Evolutionary conservation across 2,329 filamentous ascomycete genomes (phyloP).

Genomic region (Verticillium tricorpus): DNA sequence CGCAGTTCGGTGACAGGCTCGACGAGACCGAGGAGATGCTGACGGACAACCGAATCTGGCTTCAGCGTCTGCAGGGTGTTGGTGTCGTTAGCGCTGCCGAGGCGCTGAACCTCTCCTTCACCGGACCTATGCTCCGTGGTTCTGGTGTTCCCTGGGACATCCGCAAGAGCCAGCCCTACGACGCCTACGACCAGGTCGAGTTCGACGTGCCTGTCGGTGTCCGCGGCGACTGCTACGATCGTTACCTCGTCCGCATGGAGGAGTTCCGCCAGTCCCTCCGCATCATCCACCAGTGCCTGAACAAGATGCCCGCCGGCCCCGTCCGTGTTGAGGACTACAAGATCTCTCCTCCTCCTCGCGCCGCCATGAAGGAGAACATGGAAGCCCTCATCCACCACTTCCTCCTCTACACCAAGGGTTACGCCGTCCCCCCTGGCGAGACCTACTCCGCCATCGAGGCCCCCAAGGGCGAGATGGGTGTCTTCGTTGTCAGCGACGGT

Average conservation of each 20-base stretch:
- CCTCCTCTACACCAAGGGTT: slow-evolving; percentile 97
- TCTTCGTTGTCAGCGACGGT: slow-evolving; percentile 93
- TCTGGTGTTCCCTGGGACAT: slow-evolving; percentile 96
- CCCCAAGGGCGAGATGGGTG: slow-evolving; percentile 99
- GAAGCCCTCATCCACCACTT: slow-evolving; percentile 99
- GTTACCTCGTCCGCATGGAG: slow-evolving; percentile 98
- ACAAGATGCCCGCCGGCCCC: slow-evolving; percentile 96
- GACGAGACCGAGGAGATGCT: slow-evolving; percentile 98
- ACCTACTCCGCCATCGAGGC: slow-evolving; percentile 98
- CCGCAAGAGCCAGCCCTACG: slow-evolving; percentile 94
- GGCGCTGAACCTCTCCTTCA: slow-evolving; percentile 95
- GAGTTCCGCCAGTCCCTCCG: slow-evolving; percentile 97
- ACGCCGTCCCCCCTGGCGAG: slow-evolving; percentile 93
- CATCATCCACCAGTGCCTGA: slow-evolving; percentile 97
- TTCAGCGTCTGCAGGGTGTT: slow-evolving; percentile 83
- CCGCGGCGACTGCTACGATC: slow-evolving; percentile 98
- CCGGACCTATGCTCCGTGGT: slow-evolving; percentile 95
- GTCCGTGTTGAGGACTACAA: slow-evolving; percentile 99
- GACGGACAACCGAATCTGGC: slow-evolving; percentile 99
- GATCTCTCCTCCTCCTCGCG: slow-evolving; percentile 88
- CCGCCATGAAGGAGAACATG: slow-evolving; percentile 99
- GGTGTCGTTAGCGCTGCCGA: slow-evolving; percentile 89
- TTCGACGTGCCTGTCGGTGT: slow-evolving; percentile 96
- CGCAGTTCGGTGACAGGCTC: slow-evolving; percentile 96
- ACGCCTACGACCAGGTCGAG: slow-evolving; percentile 96